phyloP scores from a whole-genome alignment of 2,329 filamentous ascomycete genomes.

The Monosporascus sp. region DNA sequence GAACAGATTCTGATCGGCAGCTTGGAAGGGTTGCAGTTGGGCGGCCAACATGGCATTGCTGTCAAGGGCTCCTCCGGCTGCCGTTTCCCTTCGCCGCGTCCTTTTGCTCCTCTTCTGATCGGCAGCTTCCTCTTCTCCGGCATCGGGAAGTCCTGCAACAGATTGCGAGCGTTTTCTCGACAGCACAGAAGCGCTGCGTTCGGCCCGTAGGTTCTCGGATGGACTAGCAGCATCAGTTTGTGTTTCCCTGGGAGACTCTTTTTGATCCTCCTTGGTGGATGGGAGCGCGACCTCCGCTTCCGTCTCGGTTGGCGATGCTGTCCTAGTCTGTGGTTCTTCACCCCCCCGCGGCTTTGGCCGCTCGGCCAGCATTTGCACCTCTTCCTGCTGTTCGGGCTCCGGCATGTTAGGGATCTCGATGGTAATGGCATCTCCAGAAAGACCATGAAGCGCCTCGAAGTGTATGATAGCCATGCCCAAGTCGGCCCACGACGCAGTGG shows the following conservation, averaged over 20 bases:
- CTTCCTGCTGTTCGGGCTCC: conserved; percentile 23
- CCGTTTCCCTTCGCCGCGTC: conserved; percentile 55
- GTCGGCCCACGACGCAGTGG: conserved; percentile 36
- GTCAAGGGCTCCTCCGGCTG: conserved; percentile 48
- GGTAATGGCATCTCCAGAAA: conserved; percentile 28
- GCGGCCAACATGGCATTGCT: conserved; percentile 46
- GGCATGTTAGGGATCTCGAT: conserved; percentile 33
- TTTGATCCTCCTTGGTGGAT: conserved; percentile 28
- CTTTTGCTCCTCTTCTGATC: conserved; percentile 61
- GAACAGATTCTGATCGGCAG: conserved; percentile 51
- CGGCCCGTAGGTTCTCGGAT: conserved; percentile 27
- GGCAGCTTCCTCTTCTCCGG: conserved; percentile 49
- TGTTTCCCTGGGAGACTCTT: conserved; percentile 32
- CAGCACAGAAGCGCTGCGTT: conserved; percentile 33
- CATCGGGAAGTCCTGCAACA: conserved; percentile 51
- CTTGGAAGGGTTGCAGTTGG: conserved; percentile 52
- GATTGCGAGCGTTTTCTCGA: conserved; percentile 60
- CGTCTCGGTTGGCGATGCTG: not conserved
- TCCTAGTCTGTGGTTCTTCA: conserved; percentile 4
- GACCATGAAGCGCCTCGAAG: conserved; percentile 28
- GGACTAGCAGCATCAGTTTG: conserved; percentile 23
- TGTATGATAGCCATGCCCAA: conserved; percentile 36
- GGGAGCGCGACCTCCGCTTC: conserved; percentile 8
- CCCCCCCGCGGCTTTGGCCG: conserved; percentile 12
- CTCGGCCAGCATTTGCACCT: conserved; percentile 17